Percentiles rank a stretch among this genome's conserved stretches.
Conservation (phyloP, 1,284 basidiomycete species). For the Ceratorhiza oryzae-sativae region DNA sequence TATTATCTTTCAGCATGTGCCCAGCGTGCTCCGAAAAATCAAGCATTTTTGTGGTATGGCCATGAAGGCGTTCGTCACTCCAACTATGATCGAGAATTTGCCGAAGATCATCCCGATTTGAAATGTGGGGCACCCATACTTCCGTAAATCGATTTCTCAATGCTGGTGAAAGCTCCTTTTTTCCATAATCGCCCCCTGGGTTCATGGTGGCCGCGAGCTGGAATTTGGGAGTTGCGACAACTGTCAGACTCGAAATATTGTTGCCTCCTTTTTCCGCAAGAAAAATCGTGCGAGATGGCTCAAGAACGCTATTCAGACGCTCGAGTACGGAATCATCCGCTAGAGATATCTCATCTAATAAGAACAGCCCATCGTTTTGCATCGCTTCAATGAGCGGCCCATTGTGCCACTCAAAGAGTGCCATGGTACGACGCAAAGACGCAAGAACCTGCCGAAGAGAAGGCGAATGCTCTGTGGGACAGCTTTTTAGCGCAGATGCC, state of each 20-base stretch:
- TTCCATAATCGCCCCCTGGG: conserved; percentile 98
- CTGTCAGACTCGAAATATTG: conserved; percentile 69
- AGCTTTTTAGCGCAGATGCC: conserved; percentile 39
- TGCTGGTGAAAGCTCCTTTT: conserved; percentile 98
- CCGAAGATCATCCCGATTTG: conserved; percentile 75
- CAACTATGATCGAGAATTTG: conserved; percentile 83
- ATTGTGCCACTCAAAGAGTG: conserved; percentile 96
- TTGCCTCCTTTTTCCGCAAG: conserved; percentile 91
- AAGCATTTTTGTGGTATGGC: conserved; percentile 72
- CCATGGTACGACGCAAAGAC: conserved; percentile 58
- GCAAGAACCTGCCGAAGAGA: conserved; percentile 50
- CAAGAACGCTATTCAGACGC: conserved; percentile 95
- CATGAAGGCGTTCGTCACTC: conserved; percentile 63
- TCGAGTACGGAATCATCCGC: conserved; percentile 99
- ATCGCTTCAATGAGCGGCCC: conserved; percentile 95
- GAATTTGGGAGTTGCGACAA: conserved; percentile 75
- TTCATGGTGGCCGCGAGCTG: conserved; percentile 99
- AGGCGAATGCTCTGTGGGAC: not conserved
- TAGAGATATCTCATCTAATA: conserved; percentile 97
- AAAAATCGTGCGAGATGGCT: conserved; percentile 87
- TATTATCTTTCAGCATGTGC: conserved; percentile 66
- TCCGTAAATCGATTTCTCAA: conserved; percentile 98
- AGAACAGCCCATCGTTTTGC: conserved; percentile 82
- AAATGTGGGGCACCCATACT: conserved; percentile 95
- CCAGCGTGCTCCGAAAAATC: conserved; percentile 87